These are phyloP conservation scores for Torrubiella hemipterigena DNA, from an alignment of 2,329 filamentous ascomycete species.

Conservation along the genomic window DNA sequence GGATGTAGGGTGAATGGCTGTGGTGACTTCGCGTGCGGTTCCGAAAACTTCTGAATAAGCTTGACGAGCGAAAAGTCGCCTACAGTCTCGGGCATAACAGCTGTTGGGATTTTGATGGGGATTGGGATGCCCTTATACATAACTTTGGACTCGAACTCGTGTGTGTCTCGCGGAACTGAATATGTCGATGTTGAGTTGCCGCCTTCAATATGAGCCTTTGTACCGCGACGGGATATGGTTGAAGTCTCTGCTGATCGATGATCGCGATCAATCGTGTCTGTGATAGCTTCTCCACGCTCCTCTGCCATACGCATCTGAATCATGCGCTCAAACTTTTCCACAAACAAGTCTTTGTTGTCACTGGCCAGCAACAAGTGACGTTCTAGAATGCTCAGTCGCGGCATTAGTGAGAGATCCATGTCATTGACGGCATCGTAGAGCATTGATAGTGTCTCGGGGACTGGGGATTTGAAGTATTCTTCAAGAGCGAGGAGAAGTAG, in stretches of 20 bases:
- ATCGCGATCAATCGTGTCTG: constrained; percentile 27
- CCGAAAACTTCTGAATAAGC: constrained; percentile 87
- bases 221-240: constrained; percentile 47
- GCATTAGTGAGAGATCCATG: constrained; percentile 94
- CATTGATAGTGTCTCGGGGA: constrained; percentile 74
- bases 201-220: constrained; percentile 50
- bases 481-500: constrained; percentile 82
- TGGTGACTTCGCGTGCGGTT: constrained; percentile 67
- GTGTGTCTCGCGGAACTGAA: constrained; percentile 78
- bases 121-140: constrained; percentile 95
- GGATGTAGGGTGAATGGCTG: constrained; percentile 79
- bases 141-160: constrained; percentile 93
- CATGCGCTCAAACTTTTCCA: constrained; percentile 96
- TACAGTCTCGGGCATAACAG: constrained; percentile 87
- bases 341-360: constrained; percentile 90
- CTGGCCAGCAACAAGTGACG: constrained; percentile 76
- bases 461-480: constrained; percentile 90
- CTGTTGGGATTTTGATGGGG: constrained; percentile 90
- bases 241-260: constrained; percentile 32
- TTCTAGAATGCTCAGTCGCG: constrained; percentile 71
- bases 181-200: constrained; percentile 48
- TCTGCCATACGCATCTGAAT: constrained; percentile 69
- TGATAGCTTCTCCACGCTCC: constrained; percentile 34
- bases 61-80: constrained; percentile 97
- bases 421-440: constrained; percentile 88